Base-by-base conservation (phyloP, 805 yeast genomes). In the Lipomyces spencermartinsiae region DNA sequence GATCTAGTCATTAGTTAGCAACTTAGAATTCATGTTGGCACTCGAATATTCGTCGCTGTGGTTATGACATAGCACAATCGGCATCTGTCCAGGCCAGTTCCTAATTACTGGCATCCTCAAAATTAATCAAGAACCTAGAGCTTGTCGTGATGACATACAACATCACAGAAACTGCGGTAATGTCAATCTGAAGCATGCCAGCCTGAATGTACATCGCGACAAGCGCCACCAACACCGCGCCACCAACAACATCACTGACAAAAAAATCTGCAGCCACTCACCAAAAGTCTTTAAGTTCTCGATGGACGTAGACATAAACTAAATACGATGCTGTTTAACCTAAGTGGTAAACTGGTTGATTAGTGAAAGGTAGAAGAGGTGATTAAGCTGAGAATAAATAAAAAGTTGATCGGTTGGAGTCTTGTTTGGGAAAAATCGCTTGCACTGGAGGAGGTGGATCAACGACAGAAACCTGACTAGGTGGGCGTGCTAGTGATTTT, bases 231-330 rank as follows among this genome's bases (percentile, higher is more conserved):
- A 1, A 25, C 29, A 16, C 49, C 49, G 12, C 49, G 49, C 49
- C 22, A 19, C 22, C 49, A 43, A 14, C n/a, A 43, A 16, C n/a
- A 43, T 19, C 22, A 43, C 22, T 9, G n/a, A 6, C 16, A 43
- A 43, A 43, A n/a, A 25, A 2, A 2, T 25, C 29, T 12, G 16
- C 22, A 4, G 49, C n/a, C 54, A 55, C 71, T 14, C 54, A 78
- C 80, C 82, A 78, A 81, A 81, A 71, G 83, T 74, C 77, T 81
- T 82, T 76, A 82, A 79, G 76, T 81, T 81, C 86, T 94, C 96
- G 87, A 94, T 91, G 83, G 97, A 92, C 84, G 93, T 75, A 77
- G 84, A 80, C 83, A 81, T 81, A 80, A 80, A 80, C 78, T 79
- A 61, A 61, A 54, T 51, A 62, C 67, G 60, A 14, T 34, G 49